Base-by-base conservation (phyloP, 768 basidiomycete species). In the Tricholoma terreum region DNA sequence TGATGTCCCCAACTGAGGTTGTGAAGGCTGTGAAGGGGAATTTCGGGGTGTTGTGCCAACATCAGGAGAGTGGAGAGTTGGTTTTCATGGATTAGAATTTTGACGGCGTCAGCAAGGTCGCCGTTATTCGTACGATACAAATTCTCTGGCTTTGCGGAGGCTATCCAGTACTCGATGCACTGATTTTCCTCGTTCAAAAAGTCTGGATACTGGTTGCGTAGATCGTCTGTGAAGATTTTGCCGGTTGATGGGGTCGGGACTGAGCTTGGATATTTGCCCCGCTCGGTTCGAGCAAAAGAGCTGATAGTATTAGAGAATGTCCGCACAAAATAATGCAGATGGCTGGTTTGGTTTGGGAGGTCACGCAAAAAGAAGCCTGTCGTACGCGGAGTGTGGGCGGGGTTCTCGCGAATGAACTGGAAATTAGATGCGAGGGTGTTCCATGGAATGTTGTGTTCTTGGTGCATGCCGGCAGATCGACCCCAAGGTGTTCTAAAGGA, bases 221-320 rank as follows among this genome's bases (percentile, higher is more conserved):
- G 50, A 15, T 63, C 63, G 55, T 73, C 71, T 0, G 68, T 65
- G 58, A 75, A 75, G 1, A 76, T n/a, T 5, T 59, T 58, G 2
- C 72, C 69, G 0, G 58, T 30, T 1, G 48, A 10, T 1, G 62
- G 62, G 7, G 62, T 52, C 1, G 55, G 22, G 46, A 68, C 63
- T 1, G 51, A 55, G 1, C 31, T 19, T 6, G 22, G 69, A 49
- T 73, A 74, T 56, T 76, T 77, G 3, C 55, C 56, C 30, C 75
- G 65, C 52, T 79, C 76, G 12, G 74, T 76, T 9, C 69, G 63
- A 1, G 74, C 70, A 55, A 77, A 77, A 0, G 60, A 62, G 3
- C 46, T 54, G 31, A 79, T 73, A 0, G 71, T 66, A 0, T 59
- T 36, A 0, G 55, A 58, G 31, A 77, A 54, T 8, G 66, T 67